Evolutionary conservation across 805 yeast species (phyloP), one percentile per base, ranked within the genome.

Genomic region (Candida boleticola): DNA sequence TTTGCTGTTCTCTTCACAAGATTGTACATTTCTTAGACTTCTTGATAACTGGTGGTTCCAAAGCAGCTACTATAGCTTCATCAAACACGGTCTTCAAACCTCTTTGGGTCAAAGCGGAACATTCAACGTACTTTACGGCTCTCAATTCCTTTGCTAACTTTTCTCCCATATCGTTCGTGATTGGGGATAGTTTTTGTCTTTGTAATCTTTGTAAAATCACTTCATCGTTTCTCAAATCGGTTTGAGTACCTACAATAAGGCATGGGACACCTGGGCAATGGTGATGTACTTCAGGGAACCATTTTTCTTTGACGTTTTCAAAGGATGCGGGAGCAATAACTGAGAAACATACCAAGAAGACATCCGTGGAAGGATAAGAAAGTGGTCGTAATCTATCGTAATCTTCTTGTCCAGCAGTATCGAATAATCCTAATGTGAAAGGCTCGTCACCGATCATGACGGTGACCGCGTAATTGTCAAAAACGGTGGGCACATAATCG

Each of bases 231-330:
- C 98, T 83, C 58, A 92, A 76, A 74, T 92, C 99, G 43, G 88
- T 83, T 69, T 92, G 98, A 10, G 98, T 93, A 52, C 99, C 99
- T 32, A 92, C 98, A 60, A 92, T 88, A 54, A 92, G 78, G 58
- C 97, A 92, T 18, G 98, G 97, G 36, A 90, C 97, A 46, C 96
- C 97, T n/a, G 95, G 95, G 60, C 98, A 95, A 68, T 92, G 97
- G 64, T 90, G 97, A 53, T 75, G 78, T 48, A 93, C 96, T 66
- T 92, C 99, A 23, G 98, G 98, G 71, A 90, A 85, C 99, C 99
- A 92, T 70, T 92, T 92, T 70, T 93, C 98, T 64, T 88, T 86
- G 40, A 93, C 98, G 71, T 92, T 92, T 68, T 93, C 98, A 65
- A 92, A 93, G 17, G 95, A 84, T 29, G 99, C 95, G 26, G 98